Conservation (phyloP, 139 green algal genomes). For the Chlorella sp. region DNA sequence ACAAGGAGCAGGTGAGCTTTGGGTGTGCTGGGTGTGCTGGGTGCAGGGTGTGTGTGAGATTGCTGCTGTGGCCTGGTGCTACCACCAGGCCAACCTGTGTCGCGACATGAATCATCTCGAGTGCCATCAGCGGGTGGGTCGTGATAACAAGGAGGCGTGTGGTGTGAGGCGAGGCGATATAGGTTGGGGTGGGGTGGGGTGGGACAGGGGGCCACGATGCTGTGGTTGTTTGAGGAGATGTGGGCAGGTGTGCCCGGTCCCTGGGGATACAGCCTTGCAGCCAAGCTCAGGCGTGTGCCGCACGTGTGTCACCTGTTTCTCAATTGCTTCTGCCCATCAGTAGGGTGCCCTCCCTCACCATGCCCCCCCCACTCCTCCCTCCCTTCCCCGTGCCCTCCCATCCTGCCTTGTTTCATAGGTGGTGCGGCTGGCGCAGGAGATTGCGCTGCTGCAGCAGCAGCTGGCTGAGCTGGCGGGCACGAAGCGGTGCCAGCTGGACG, state of each 20-base stretch:
- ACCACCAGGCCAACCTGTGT: too few relatives aligned
- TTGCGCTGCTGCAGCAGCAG: slow-evolving; percentile 52
- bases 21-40: too few relatives aligned
- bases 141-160: neutral
- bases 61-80: too few relatives aligned
- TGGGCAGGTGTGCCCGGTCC: neutral
- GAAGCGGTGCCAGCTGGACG: slow-evolving; percentile 39
- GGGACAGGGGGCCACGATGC: neutral
- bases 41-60: neutral
- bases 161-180: neutral
- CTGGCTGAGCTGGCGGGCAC: slow-evolving; percentile 41
- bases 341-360: neutral
- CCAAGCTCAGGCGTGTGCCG: neutral
- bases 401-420: slow-evolving; percentile 10
- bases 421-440: slow-evolving; percentile 50
- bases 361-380: neutral
- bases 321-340: neutral
- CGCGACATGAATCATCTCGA: neutral
- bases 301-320: neutral
- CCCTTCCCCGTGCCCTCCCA: neutral
- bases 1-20: slow-evolving; percentile 55
- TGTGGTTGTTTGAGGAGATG: too few relatives aligned
- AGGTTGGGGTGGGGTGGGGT: neutral
- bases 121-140: neutral
- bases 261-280: neutral